Evolutionary conservation across 257 asterid genomes (phyloP), one percentile per base, ranked within the genome.

Genomic region (Thymus mandschuricus): DNA sequence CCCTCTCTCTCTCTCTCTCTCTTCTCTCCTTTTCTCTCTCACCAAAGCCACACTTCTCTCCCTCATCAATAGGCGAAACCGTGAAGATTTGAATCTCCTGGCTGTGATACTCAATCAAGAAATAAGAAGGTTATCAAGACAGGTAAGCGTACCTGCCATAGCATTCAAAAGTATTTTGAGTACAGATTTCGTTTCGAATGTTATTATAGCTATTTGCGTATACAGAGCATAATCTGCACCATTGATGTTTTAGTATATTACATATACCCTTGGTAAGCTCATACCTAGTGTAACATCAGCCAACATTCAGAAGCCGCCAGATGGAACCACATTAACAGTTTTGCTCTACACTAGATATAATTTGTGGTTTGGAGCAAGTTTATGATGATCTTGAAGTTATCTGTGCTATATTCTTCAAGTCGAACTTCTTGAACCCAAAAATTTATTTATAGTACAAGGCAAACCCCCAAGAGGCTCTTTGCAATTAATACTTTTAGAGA

Each of bases 91-190:
- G 69, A 78, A 86, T 80, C 90, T 91, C 62, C 85, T 87, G 31
- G 87, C 92, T 13, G 83, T 76, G 29, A 89, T 93, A 74, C 89
- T 93, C 78, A 93, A 93, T 87, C 97, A 93, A 82, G 98, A 93
- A 78, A 84, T 89, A 74, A 86, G 88, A 84, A 91, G 86, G 86
- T 82, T 93, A 78, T 91, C 97, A 69, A 85, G 86, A 60, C 98
- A 93, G 97, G 97, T 91, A 69, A 35, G 33, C 79, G 28, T 44
- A 31, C 71, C 55, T 59, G 64, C 68, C 59, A 60, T 64, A 33
- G 60, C 31, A 54, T 44, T 48, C 45, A 5, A 29, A 57, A 52
- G 50, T 63, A 12, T 55, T 62, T 63, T 66, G 8, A 35, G 21
- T 43, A 30, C 28, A 6, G 27, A 68, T 33, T 58, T 40, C 12